Base-by-base conservation (phyloP, 2,329 filamentous ascomycete species). In the Colletotrichum gigasporum region DNA sequence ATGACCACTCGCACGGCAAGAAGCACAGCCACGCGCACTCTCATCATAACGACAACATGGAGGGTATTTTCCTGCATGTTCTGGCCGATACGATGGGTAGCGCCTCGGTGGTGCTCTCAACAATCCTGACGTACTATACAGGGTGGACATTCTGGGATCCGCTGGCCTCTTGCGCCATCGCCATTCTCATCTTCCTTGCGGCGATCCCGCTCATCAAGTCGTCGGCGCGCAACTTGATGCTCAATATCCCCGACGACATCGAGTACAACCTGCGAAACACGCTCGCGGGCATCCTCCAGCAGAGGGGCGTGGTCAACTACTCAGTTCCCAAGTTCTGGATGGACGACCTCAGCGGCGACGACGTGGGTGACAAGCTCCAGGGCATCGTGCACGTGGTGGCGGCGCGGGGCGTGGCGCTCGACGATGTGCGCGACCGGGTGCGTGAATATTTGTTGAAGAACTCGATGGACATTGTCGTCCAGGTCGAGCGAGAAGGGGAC, bases 81-180 rank as follows among this genome's bases (percentile, higher is more conserved):
- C 84, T 98, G 26, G 96, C 96, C 5, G 96, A 99, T 75, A 97
- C 96, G 0, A 88, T 98, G 28, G 96, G 96, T 24, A 97, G 94
- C 57, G 91, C 94, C 1, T 96, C 96, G 1, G 96, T 99, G 48
- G 97, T 99, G 66, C 88, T 94, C 32, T 97, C 94, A 7, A 99
- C 96, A 0, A 81, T 93, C 1, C 83, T 98, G 20, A 97, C 96
- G 0, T 91, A 96, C 73, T 90, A 93, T 71, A 91, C 92, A 73
- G 91, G 92, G 14, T 98, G 95, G 94, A 87, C 93, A 6, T 93
- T 95, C 22, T 99, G 95, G 88, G 96, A 99, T 75, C 96, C 96
- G 2, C 79, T 98, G 18, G 96, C 96, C 0, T 97, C 95, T 0
- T 96, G 94, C 75, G 85, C 97, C 64, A 99, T 99, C 69, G 95